Conservation (phyloP, 2,329 filamentous ascomycete species). For the Trichothecium sympodiale region DNA sequence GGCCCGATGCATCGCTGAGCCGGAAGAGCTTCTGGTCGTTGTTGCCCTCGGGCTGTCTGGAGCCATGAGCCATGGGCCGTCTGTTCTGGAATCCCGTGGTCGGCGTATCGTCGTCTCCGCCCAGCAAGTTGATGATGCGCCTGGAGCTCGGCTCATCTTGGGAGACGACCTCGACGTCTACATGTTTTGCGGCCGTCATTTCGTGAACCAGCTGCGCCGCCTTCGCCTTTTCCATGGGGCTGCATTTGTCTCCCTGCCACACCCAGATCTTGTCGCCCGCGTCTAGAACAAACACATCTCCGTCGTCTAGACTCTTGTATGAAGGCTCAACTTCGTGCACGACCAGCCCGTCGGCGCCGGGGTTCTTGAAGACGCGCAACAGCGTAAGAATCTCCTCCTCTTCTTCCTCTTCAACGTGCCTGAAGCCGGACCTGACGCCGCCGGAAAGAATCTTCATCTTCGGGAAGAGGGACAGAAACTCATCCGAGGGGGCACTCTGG, state of each 20-base stretch:
- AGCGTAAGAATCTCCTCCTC: constrained; percentile 36
- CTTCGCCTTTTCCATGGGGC: constrained; percentile 59
- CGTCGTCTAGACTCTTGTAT: constrained; percentile 51
- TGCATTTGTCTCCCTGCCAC: constrained; percentile 56
- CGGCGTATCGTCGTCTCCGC: constrained; percentile 24
- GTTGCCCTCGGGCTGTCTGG: constrained; percentile 31
- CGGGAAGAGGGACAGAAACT: constrained; percentile 50
- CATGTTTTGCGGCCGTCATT: constrained; percentile 50
- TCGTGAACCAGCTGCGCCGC: constrained; percentile 57
- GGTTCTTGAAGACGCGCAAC: constrained; percentile 53
- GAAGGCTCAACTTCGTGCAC: constrained; percentile 53
- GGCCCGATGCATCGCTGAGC: constrained; percentile 50
- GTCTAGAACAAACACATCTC: constrained; percentile 56
- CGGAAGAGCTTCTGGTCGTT: constrained; percentile 38
- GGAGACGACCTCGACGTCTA: constrained; percentile 54
- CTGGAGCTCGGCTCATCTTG: constrained; percentile 46
- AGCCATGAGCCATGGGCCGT: constrained; percentile 19
- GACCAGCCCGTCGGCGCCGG: constrained; percentile 37
- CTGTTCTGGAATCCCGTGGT: background rate
- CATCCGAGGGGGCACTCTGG: constrained; percentile 45
- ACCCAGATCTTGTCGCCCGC: constrained; percentile 54
- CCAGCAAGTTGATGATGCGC: constrained; percentile 45
- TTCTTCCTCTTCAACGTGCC: constrained; percentile 42
- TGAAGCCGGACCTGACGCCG: constrained; percentile 51
- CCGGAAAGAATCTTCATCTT: constrained; percentile 48